phyloP scores from a whole-genome alignment of 2,329 filamentous ascomycete genomes.

The Leptosphaerulina australis region DNA sequence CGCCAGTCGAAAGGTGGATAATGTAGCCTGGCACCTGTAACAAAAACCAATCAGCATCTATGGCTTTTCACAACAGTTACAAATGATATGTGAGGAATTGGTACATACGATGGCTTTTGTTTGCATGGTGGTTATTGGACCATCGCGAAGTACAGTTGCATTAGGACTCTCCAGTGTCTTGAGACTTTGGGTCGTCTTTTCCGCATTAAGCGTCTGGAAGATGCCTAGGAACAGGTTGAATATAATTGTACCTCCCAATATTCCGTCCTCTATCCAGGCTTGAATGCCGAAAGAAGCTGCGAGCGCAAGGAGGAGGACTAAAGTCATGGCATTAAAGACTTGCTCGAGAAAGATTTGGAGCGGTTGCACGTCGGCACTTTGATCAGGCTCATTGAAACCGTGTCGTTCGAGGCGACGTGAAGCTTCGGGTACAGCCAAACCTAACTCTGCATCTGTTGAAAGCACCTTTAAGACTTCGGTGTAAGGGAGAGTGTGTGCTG shows the following conservation, averaged over 20 bases:
- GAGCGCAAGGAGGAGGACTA: constrained; percentile 61
- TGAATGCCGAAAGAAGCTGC: constrained; percentile 53
- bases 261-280: constrained; percentile 55
- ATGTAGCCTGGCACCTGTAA: constrained; percentile 68
- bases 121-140: constrained; percentile 57
- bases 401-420: constrained; percentile 49
- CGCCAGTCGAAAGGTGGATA: constrained; percentile 65
- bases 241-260: constrained; percentile 52
- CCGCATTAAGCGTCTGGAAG: constrained; percentile 53
- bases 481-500: background rate
- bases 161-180: constrained; percentile 53
- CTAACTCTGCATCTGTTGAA: constrained; percentile 50
- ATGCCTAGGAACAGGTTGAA: constrained; percentile 55
- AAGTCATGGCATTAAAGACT: constrained; percentile 77
- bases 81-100: background rate
- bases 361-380: constrained; percentile 71
- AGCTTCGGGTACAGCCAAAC: constrained; percentile 67
- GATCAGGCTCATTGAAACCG: constrained; percentile 73
- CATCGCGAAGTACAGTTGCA: constrained; percentile 57
- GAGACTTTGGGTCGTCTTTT: constrained; percentile 56
- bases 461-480: background rate
- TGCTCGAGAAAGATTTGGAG: constrained; percentile 76
- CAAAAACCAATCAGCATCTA: background rate
- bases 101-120: constrained; percentile 65
- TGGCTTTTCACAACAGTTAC: background rate